Base-by-base conservation (phyloP, 148 eudicot genomes). In the Simmondsia chinensis region DNA sequence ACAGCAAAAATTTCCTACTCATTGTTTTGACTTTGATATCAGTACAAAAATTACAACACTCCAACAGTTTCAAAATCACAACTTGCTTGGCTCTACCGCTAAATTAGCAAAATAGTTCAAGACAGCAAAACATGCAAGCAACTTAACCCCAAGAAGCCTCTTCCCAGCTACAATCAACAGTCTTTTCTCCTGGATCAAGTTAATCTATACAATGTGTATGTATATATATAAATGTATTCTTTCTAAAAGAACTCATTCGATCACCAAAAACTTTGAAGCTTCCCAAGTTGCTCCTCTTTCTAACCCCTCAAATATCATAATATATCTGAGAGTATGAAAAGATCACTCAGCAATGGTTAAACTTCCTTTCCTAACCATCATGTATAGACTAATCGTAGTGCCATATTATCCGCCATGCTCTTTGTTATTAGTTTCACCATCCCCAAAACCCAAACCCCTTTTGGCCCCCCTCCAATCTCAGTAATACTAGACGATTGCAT, bases 221-320 rank as follows among this genome's bases (percentile, higher is more conserved):
- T n/a, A 14, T 31, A 29, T 2, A 27, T 19, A 13, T 27, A 28
- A 8, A 11, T 33, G 9, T 20, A 20, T 10, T n/a, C 11, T 15
- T 26, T 14, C 9, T 3, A 7, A 20, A 40, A 23, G 20, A 32
- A 22, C 16, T 30, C 46, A 27, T 17, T 37, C 37, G 12, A 10
- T 27, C 51, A 47, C 52, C 77, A 71, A 76, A 80, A 76, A 53
- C 58, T 63, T 41, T 41, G 47, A 70, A 63, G 65, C 74, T 57
- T 62, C 50, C 33, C 30, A 31, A 3, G 57, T 30, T 21, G 74
- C 74, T 62, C 61, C 65, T 40, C 42, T 39, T 32, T 33, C 56
- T 19, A 43, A 30, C 27, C 31, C n/a, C 32, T 58, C 42, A 27
- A 20, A 18, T 48, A 52, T 40, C 10, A 41, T 49, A 15, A 19